phyloP scores from a whole-genome alignment of 129 eudicot species.

The Saussurea involucrata region DNA sequence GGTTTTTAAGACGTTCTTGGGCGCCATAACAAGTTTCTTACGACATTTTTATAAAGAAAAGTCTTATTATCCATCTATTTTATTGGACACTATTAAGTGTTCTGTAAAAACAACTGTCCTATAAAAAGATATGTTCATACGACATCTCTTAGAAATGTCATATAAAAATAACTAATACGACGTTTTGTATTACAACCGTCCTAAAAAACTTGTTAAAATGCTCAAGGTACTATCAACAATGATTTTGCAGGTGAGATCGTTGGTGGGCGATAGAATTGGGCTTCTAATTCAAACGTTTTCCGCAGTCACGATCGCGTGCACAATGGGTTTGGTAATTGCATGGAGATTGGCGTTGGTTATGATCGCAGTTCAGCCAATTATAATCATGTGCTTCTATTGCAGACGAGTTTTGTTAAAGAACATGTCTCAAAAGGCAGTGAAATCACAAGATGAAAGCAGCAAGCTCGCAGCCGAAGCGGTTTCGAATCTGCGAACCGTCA shows the following conservation, averaged over 20 bases:
- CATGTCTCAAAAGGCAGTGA: slow-evolving; percentile 55
- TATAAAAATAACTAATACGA: too few species aligned
- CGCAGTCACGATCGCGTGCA: slow-evolving; percentile 54
- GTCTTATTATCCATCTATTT: not conserved
- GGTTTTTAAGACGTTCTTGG: not conserved
- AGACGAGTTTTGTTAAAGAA: slow-evolving; percentile 44
- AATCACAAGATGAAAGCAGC: slow-evolving; percentile 63
- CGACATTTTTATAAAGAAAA: too few species aligned
- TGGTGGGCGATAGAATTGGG: slow-evolving; percentile 73
- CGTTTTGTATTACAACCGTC: too few species aligned
- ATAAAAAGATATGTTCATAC: not conserved
- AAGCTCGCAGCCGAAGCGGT: slow-evolving; percentile 75
- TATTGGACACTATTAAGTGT: not conserved
- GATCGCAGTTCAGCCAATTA: slow-evolving; percentile 61
- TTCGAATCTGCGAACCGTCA: slow-evolving; percentile 54
- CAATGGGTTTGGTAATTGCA: slow-evolving; percentile 75
- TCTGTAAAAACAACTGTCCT: not conserved
- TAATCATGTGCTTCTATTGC: slow-evolving; percentile 45
- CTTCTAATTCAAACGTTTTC: slow-evolving; percentile 65
- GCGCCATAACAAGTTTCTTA: slow-evolving; percentile 31
- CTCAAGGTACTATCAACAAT: not conserved
- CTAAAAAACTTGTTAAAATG: not conserved
- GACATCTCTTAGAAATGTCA: too few species aligned
- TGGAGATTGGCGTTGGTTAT: slow-evolving; percentile 75
- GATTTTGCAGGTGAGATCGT: slow-evolving; percentile 62